Evolutionary conservation across 768 basidiomycete genomes (phyloP).

Genomic region (Botryobasidium botryosum): DNA sequence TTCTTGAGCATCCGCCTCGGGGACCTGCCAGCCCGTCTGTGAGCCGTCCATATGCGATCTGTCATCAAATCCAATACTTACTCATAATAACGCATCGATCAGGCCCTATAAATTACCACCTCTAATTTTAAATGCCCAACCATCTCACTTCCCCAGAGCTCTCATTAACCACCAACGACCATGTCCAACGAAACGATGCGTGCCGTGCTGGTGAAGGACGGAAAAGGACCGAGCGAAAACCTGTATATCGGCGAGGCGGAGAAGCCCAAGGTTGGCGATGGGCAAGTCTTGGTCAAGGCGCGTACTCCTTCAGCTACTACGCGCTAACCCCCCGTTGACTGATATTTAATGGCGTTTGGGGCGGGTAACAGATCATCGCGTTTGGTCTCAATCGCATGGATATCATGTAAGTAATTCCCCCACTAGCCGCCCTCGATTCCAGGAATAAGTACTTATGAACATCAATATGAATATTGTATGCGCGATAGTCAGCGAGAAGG

Average conservation of each 20-base stretch:
- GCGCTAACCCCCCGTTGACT: neutral
- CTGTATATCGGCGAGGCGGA: conserved; percentile 60
- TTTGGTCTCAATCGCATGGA: conserved; percentile 91
- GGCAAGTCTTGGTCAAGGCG: conserved; percentile 19
- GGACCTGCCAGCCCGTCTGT: no score
- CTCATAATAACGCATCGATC: no score
- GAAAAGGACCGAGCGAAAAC: conserved; percentile 55
- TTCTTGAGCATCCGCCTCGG: no score
- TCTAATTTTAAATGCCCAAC: no score
- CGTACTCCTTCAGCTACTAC: conserved; percentile 7
- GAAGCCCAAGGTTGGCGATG: conserved; percentile 37
- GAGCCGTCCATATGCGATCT: no score
- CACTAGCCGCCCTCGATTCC: no score
- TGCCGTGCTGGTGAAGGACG: conserved; percentile 62
- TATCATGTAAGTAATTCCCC: conserved; percentile 47
- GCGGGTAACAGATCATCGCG: conserved; percentile 18
- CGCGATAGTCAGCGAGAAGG: conserved; percentile 18
- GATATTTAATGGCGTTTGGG: conserved; percentile 39
- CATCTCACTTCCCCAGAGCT: no score
- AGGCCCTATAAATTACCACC: no score
- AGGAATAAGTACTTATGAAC: no score
- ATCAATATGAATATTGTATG: no score
- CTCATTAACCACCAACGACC: no score
- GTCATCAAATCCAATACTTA: no score
- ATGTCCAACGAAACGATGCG: conserved; percentile 51